These are phyloP conservation scores for Delonix regia DNA, from an alignment of 306 rosid genomes.

Conservation along the genomic window DNA sequence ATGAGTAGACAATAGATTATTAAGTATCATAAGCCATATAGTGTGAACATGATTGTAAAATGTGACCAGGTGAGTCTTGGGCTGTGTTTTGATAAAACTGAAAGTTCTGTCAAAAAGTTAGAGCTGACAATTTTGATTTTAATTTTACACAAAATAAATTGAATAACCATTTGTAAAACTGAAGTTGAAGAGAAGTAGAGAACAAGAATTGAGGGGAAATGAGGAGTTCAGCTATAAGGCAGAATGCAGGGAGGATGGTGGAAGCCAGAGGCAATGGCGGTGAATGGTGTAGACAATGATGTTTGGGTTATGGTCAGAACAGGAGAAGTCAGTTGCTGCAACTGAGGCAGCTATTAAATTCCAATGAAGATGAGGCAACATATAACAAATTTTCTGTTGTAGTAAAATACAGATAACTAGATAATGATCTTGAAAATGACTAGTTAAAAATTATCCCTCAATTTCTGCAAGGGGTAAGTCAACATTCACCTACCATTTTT, in stretches of 20 bases:
- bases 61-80: neutral
- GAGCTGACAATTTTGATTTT: neutral
- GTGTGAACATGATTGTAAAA: neutral
- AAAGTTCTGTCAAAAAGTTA: slow-evolving; percentile 20
- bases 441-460: neutral
- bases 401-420: neutral
- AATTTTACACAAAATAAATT: slow-evolving; percentile 2
- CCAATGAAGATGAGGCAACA: slow-evolving; percentile 4
- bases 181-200: neutral
- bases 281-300: neutral
- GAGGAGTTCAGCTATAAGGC: neutral
- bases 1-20: slow-evolving; percentile 12
- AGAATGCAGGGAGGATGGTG: slow-evolving; percentile 10
- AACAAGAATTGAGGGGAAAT: neutral
- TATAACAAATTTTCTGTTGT: neutral
- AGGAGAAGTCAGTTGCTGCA: neutral
- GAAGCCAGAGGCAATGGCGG: slow-evolving; percentile 8
- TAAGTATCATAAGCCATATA: neutral
- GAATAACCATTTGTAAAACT: neutral
- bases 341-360: slow-evolving; percentile 1
- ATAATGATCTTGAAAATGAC: slow-evolving; percentile 3
- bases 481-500: neutral
- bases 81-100: neutral
- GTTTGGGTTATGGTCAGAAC: neutral
- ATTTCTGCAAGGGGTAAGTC: neutral